These are phyloP conservation scores for Annulohypoxylon nitens DNA, from an alignment of 495 filamentous ascomycete species.

Conservation along the genomic window DNA sequence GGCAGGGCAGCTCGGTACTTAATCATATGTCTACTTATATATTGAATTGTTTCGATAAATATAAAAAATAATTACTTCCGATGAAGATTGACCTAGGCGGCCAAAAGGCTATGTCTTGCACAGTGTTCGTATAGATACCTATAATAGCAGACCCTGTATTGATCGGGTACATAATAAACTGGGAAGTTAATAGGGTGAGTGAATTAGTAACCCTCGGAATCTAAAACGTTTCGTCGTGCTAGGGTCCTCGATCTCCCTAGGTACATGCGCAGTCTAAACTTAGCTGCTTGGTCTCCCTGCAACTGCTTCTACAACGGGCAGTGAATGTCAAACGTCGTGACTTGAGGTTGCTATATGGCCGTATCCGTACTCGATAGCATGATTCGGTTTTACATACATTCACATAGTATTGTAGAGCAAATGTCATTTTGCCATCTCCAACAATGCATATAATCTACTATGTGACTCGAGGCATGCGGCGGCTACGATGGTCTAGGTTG, in stretches of 20 bases:
- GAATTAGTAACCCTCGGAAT: slow-evolving; percentile 40
- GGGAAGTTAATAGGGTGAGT: background rate
- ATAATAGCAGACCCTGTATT: background rate
- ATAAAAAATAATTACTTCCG: background rate
- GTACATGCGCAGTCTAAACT: slow-evolving; percentile 29
- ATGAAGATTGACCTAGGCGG: background rate
- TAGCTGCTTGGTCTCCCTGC: slow-evolving; percentile 29
- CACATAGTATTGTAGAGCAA: background rate
- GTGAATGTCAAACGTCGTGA: slow-evolving; percentile 16
- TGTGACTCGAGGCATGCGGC: slow-evolving; percentile 16
- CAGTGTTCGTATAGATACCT: slow-evolving; percentile 19
- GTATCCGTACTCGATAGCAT: background rate
- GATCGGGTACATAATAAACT: background rate
- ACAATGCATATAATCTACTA: slow-evolving; percentile 17
- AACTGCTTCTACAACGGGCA: slow-evolving; percentile 34
- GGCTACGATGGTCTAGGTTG: slow-evolving; percentile 12
- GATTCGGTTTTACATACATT: slow-evolving; percentile 2
- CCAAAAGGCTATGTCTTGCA: slow-evolving; percentile 13
- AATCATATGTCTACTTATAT: background rate
- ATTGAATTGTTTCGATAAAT: background rate
- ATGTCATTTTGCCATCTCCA: slow-evolving; percentile 7
- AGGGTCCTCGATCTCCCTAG: slow-evolving; percentile 40
- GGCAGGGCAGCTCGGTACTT: background rate
- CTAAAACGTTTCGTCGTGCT: slow-evolving; percentile 44
- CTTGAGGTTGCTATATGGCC: background rate